These are phyloP conservation scores for Exidia glandulosa DNA, from an alignment of 768 basidiomycete genomes.

Conservation along the genomic window DNA sequence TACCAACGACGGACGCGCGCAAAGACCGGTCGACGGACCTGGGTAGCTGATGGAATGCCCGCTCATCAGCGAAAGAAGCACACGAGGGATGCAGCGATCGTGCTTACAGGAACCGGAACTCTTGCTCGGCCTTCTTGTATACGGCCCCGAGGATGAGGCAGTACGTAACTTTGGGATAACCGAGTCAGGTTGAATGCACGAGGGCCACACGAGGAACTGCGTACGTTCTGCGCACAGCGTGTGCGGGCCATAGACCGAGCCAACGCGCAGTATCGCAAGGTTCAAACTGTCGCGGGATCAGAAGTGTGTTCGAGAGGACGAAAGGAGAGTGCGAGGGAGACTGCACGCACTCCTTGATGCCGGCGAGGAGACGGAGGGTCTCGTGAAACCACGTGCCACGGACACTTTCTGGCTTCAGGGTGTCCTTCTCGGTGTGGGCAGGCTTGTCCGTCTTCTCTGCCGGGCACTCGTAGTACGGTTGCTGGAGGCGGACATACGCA, in stretches of 20 bases:
- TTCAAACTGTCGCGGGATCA: conserved; percentile 44
- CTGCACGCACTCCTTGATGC: conserved; percentile 54
- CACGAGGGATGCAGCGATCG: conserved; percentile 1
- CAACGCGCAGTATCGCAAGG: conserved; percentile 65
- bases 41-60: background rate
- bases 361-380: conserved; percentile 59
- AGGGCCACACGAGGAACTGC: no score
- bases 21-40: conserved; percentile 25
- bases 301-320: background rate
- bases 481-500: conserved; percentile 67
- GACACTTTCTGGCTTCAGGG: conserved; percentile 56
- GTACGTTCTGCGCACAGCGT: conserved; percentile 54
- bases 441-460: conserved; percentile 34
- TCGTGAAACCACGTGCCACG: conserved; percentile 87
- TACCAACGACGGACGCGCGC: conserved; percentile 41
- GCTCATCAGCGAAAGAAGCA: conserved; percentile 6
- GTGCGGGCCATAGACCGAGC: conserved; percentile 75
- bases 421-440: conserved; percentile 57
- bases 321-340: background rate
- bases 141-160: conserved; percentile 67
- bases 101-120: conserved; percentile 73
- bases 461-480: conserved; percentile 67
- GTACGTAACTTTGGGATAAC: conserved; percentile 41
- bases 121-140: conserved; percentile 72
- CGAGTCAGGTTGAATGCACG: background rate